A percentile compares a stretch with the other conserved stretches of the same genome.
Evolutionary conservation across 1,284 basidiomycete genomes (phyloP).

Genomic region (Rhodotorula sp.): DNA sequence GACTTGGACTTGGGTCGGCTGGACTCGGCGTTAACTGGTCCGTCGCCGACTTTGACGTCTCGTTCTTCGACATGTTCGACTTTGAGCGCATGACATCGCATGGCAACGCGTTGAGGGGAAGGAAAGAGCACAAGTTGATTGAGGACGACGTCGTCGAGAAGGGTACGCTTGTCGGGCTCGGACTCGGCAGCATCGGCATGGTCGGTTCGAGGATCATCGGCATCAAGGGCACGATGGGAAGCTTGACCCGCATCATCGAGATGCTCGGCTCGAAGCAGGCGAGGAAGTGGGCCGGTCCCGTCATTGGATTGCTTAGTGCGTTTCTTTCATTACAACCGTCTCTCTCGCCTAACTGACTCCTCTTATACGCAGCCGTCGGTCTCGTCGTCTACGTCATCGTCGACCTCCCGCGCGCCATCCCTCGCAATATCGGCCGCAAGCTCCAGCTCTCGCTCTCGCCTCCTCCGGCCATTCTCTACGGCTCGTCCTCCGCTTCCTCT

Average conservation of each 20-base stretch:
- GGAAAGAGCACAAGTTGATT: constrained; percentile 38
- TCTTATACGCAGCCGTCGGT: constrained; percentile 58
- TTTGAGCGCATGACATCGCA: constrained; percentile 69
- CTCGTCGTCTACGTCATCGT: constrained; percentile 77
- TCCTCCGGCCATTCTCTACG: constrained; percentile 44
- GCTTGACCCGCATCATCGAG: constrained; percentile 68
- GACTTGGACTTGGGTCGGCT: constrained; percentile 47
- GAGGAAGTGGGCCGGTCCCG: constrained; percentile 83
- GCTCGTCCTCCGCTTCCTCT: constrained; percentile 45
- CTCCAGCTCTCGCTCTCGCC: constrained; percentile 56
- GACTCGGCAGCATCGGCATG: constrained; percentile 83
- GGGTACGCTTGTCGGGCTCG: constrained; percentile 70
- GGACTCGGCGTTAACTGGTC: constrained; percentile 43
- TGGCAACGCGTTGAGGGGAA: constrained; percentile 50
- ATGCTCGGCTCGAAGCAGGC: constrained; percentile 76
- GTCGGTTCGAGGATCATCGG: constrained; percentile 77
- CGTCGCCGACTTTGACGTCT: constrained; percentile 48
- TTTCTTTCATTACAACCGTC: constrained; percentile 2
- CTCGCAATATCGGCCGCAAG: constrained; percentile 81
- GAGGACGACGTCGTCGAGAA: constrained; percentile 61
- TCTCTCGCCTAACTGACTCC: not conserved
- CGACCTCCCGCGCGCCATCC: constrained; percentile 86
- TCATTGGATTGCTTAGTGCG: constrained; percentile 64
- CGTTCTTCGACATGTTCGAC: constrained; percentile 78
- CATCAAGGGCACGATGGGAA: constrained; percentile 71